Conservation (phyloP, 164 flowering plant genomes). For the Taxillus chinensis region DNA sequence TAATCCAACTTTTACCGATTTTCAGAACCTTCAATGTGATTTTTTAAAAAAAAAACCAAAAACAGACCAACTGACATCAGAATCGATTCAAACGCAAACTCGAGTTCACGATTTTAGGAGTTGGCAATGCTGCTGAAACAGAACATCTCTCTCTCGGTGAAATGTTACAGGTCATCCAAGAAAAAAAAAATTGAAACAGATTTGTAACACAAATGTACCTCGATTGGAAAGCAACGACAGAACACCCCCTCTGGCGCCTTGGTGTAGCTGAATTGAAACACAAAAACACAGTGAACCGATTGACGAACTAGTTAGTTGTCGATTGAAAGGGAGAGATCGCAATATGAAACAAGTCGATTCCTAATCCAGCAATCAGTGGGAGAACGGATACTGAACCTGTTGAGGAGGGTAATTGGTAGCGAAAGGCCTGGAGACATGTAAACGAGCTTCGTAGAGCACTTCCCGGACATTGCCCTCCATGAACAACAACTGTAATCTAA, state of each 20-base stretch:
- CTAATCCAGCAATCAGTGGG: not conserved
- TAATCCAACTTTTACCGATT: too few relatives aligned
- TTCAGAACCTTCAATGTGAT: too few relatives aligned
- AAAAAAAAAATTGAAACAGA: too few relatives aligned
- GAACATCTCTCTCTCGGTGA: too few relatives aligned
- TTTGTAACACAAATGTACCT: constrained; percentile 18
- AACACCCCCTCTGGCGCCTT: constrained; percentile 29
- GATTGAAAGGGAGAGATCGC: too few relatives aligned
- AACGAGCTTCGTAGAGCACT: constrained; percentile 61
- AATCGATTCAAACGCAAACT: too few relatives aligned
- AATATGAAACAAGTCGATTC: too few relatives aligned
- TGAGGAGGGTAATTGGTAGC: constrained; percentile 56
- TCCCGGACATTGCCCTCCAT: constrained; percentile 28
- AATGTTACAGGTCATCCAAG: too few relatives aligned
- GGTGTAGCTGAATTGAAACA: constrained; percentile 21
- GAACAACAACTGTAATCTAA: not conserved
- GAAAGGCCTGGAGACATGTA: constrained; percentile 54
- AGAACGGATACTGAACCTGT: constrained; percentile 23
- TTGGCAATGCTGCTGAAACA: too few relatives aligned
- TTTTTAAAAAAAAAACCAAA: too few relatives aligned
- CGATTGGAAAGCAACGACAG: constrained; percentile 28
- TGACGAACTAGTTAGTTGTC: not conserved
- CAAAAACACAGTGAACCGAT: not conserved
- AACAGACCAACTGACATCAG: too few relatives aligned
- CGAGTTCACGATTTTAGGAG: too few relatives aligned